Base-by-base conservation (phyloP, 108 stramenopile genomes). In the Pseudonitzschia delicatissima region DNA sequence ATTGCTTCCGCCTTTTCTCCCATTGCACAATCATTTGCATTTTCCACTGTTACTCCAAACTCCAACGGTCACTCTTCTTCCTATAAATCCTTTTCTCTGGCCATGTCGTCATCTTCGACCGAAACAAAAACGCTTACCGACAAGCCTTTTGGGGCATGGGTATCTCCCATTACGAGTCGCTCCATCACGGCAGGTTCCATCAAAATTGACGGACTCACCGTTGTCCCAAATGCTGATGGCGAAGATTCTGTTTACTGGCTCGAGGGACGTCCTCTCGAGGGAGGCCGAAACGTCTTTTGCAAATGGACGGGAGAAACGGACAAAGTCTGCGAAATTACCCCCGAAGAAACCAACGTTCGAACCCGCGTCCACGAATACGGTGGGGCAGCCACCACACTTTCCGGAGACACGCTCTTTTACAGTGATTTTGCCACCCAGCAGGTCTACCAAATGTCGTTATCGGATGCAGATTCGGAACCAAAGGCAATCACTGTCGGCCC, bases 351-450 rank as follows among this genome's bases (percentile, higher is more conserved):
- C 0, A 85, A 91, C 63, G 83, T 86, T 0, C 73, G 90, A 2
- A 84, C 82, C 7, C 61, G 82, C 0, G 90, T 91, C 6, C 90
- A 91, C 45, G 90, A 91, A 64, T 91, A 91, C 68, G 90, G 90
- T 9, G 90, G 90, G 12, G 90, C 83, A 3, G 84, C 90, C 5
- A 57, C 83, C 3, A 64, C 70, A 4, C 53, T 85, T 42, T 84
- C 71, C 48, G 57, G 59, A 1, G 66, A 53, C 8, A 59, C 66
- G 18, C 55, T 87, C 6, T 83, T 76, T 52, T 86, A 71, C 45
- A 76, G 80, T 17, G 84, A 90, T 3, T 90, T 90, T 72, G 53
- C 58, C 49, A 77, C 78, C 1, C 86, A 87, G 76, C 58, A 71
- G 28, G 27, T 83, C 18, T 69, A 27, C 31, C 68, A 68, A 27